These are phyloP conservation scores for Lagenidium giganteum DNA, from an alignment of 352 stramenopile genomes.

Conservation along the genomic window DNA sequence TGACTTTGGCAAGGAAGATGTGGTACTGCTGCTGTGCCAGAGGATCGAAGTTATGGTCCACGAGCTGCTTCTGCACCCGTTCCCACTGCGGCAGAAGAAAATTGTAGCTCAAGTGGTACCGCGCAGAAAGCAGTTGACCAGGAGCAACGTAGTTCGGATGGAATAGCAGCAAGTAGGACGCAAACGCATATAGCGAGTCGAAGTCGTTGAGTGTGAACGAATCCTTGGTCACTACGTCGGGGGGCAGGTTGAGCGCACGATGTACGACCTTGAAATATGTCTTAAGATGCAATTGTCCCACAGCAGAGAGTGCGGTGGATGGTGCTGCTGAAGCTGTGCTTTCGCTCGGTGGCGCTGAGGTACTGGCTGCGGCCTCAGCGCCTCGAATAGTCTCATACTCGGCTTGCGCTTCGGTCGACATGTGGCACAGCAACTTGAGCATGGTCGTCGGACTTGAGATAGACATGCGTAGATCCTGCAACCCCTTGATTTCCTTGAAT, in stretches of 20 bases:
- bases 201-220: constrained; percentile 73
- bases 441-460: constrained; percentile 58
- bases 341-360: constrained; percentile 41
- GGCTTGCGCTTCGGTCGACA: constrained; percentile 33
- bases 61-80: constrained; percentile 39
- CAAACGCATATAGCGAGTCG: constrained; percentile 63
- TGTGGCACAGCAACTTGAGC: constrained; percentile 71
- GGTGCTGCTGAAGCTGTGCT: too few species aligned
- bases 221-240: constrained; percentile 60
- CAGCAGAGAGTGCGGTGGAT: constrained; percentile 47
- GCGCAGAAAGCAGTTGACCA: constrained; percentile 31
- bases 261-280: constrained; percentile 66
- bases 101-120: constrained; percentile 48
- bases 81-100: constrained; percentile 44
- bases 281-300: constrained; percentile 55
- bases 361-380: constrained; percentile 22
- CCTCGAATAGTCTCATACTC: constrained; percentile 51
- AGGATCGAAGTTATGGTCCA: constrained; percentile 37
- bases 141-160: constrained; percentile 58
- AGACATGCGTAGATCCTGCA: constrained; percentile 48
- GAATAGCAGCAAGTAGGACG: constrained; percentile 58
- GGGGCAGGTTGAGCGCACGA: constrained; percentile 41
- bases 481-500: constrained; percentile 53
- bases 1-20: constrained; percentile 50
- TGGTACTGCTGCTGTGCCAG: constrained; percentile 55